Evolutionary conservation across 2,329 filamentous ascomycete species (phyloP).

Genomic region (Aspergillus bombycis): DNA sequence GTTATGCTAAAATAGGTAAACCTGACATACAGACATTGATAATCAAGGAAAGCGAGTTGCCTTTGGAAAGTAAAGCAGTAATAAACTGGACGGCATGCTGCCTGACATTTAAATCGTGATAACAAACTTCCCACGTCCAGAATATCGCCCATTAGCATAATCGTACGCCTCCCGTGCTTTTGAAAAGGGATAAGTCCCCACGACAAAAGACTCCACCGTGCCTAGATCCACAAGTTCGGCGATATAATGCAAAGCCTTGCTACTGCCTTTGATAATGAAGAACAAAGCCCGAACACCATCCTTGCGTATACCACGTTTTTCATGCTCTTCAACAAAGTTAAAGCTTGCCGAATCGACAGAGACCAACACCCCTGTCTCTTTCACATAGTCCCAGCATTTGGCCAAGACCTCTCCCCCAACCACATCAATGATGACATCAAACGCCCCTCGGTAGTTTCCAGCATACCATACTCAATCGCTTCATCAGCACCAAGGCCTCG

Average conservation of each 20-base stretch:
- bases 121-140: constrained; percentile 18
- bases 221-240: constrained; percentile 5
- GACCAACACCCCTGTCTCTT: constrained; percentile 23
- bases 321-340: constrained; percentile 31
- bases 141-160: constrained; percentile 6
- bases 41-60: not conserved
- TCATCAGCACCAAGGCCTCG: constrained; percentile 41
- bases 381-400: constrained; percentile 26
- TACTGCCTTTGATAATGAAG: constrained; percentile 15
- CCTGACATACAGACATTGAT: too few species aligned
- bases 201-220: constrained; percentile 10
- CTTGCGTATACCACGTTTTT: constrained; percentile 19
- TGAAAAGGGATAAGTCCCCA: constrained; percentile 1
- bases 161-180: constrained; percentile 16
- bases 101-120: not conserved
- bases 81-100: not conserved
- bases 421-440: constrained; percentile 32
- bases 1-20: too few species aligned
- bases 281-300: constrained; percentile 19
- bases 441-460: constrained; percentile 14
- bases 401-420: constrained; percentile 29
- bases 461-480: constrained; percentile 39
- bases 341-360: constrained; percentile 34
- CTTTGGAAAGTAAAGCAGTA: not conserved
- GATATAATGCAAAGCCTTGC: not conserved